Evolutionary conservation across 371 early-diverging fungal species (phyloP).

Genomic region (Chytridium lagenaria): DNA sequence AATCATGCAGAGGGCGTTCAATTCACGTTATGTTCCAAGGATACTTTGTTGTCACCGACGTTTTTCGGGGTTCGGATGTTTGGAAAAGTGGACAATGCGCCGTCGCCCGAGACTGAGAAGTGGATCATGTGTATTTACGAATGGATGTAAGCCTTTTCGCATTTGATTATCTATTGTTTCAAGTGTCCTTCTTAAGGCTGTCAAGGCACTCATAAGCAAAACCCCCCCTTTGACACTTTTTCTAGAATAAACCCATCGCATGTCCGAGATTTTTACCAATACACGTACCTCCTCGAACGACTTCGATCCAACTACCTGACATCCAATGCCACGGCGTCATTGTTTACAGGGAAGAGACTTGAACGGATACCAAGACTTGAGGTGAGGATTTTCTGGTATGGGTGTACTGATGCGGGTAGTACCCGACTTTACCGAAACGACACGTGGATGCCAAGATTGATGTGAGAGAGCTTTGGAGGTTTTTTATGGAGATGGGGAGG

Average conservation of each 20-base stretch:
- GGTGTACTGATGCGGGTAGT: too few species aligned
- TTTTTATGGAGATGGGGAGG: too few species aligned
- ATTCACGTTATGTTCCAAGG: not conserved
- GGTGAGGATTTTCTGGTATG: not conserved
- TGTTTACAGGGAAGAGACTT: conserved; percentile 44
- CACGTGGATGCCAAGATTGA: too few species aligned
- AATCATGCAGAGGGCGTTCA: conserved; percentile 17
- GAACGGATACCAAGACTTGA: conserved; percentile 36
- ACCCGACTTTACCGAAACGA: too few species aligned
- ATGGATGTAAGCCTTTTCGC: conserved; percentile 26
- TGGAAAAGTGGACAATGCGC: too few species aligned
- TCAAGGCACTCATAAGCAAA: too few species aligned
- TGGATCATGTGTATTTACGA: conserved; percentile 18
- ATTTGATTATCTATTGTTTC: too few species aligned
- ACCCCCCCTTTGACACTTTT: not conserved
- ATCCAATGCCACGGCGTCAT: conserved; percentile 31
- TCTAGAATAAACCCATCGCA: conserved; percentile 47
- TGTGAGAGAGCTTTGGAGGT: too few species aligned
- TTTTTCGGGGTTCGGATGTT: not conserved
- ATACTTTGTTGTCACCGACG: not conserved
- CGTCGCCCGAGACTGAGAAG: not conserved
- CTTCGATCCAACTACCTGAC: conserved; percentile 39
- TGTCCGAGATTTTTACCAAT: conserved; percentile 54
- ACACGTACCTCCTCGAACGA: conserved; percentile 44
- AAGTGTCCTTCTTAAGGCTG: too few species aligned